Percentiles rank a stretch among this genome's conserved stretches.
These are phyloP conservation scores for Dimargaris xerosporica DNA, from an alignment of 192 early-diverging fungal species.

Conservation along the genomic window DNA sequence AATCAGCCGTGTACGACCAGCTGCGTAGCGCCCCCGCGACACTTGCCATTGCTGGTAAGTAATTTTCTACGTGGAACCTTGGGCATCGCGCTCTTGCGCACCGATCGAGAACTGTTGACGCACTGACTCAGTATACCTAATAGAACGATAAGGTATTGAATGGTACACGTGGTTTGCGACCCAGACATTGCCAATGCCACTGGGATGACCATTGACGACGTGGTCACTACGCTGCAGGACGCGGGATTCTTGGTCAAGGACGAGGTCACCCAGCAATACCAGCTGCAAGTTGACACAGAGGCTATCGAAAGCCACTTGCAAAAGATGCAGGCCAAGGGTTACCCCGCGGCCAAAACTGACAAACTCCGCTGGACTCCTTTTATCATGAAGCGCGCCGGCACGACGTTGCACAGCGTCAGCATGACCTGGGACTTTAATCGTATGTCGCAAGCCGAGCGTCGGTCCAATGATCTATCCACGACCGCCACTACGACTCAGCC, in stretches of 20 bases:
- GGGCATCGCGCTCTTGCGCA: neutral
- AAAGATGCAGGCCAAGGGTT: conserved; percentile 30
- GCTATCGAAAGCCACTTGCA: conserved; percentile 28
- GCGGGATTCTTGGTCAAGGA: conserved; percentile 21
- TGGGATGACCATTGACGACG: conserved; percentile 65
- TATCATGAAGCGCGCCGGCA: conserved; percentile 26
- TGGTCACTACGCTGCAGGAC: conserved; percentile 58
- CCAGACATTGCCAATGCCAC: conserved; percentile 48
- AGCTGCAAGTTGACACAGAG: conserved; percentile 28
- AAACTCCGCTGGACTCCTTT: conserved; percentile 60
- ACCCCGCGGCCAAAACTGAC: conserved; percentile 34
- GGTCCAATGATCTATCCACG: too few relatives aligned
- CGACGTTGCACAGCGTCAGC: conserved; percentile 5
- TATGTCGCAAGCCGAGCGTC: too few relatives aligned
- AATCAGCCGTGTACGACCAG: conserved; percentile 48
- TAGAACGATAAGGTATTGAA: neutral
- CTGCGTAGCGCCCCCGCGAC: conserved; percentile 36
- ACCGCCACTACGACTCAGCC: too few relatives aligned
- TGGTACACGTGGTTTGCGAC: conserved; percentile 12
- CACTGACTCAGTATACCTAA: conserved; percentile 14
- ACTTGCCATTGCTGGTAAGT: conserved; percentile 17
- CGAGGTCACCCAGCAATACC: conserved; percentile 20
- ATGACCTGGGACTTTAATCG: neutral
- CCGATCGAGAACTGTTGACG: conserved; percentile 3
- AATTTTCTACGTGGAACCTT: neutral